Conservation (phyloP, 495 filamentous ascomycete species). For the Penicillium silybi region DNA sequence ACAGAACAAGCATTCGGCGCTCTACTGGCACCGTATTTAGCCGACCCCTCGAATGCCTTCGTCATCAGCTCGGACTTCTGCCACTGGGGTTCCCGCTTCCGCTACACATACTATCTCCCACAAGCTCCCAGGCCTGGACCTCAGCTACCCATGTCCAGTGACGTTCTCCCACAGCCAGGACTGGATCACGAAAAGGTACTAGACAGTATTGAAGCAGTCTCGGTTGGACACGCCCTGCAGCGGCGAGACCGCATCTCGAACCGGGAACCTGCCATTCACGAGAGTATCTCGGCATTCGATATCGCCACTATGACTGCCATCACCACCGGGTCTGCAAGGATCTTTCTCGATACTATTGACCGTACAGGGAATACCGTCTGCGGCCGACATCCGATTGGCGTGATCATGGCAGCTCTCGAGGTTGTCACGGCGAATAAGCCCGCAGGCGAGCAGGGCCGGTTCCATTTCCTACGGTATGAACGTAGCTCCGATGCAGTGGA, state of each 20-base stretch:
- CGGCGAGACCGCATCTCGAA: constrained; percentile 36
- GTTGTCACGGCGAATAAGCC: constrained; percentile 30
- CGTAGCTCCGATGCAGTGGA: constrained; percentile 74
- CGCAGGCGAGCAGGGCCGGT: constrained; percentile 52
- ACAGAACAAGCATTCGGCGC: constrained; percentile 67
- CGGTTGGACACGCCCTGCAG: constrained; percentile 36
- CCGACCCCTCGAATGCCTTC: constrained; percentile 73
- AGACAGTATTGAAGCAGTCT: constrained; percentile 28
- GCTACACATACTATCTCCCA: constrained; percentile 77
- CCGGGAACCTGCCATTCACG: constrained; percentile 62
- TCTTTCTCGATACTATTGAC: constrained; percentile 64
- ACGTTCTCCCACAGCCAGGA: constrained; percentile 39
- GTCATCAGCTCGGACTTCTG: constrained; percentile 94
- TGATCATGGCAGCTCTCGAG: constrained; percentile 87
- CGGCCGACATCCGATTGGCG: constrained; percentile 90
- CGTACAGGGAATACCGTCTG: constrained; percentile 90
- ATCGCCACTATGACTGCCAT: constrained; percentile 78
- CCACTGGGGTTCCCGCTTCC: constrained; percentile 88
- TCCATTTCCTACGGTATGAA: constrained; percentile 88
- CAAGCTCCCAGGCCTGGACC: constrained; percentile 39
- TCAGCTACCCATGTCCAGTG: constrained; percentile 36
- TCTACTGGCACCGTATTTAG: constrained; percentile 74
- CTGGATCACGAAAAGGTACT: constrained; percentile 20
- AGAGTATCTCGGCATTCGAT: constrained; percentile 82
- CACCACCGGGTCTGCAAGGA: constrained; percentile 63